Base-by-base conservation (phyloP, 345 rosid genomes). In the Salix exigua region DNA sequence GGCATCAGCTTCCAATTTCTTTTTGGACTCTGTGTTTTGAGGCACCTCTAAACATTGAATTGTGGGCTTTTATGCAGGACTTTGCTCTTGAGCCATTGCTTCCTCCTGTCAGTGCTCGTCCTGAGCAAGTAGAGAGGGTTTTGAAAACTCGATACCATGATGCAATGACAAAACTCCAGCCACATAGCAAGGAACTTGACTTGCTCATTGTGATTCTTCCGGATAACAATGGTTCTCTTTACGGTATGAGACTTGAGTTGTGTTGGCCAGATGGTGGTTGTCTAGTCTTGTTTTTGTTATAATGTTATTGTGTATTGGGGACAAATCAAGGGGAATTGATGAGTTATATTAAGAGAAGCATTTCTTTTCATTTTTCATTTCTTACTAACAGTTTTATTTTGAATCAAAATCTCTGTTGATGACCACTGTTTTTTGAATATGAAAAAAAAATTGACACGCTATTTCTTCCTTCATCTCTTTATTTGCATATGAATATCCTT, bases 221-320 rank as follows among this genome's bases (percentile, higher is more conserved):
- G 0, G 99, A 96, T 84, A 96, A 92, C 67, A 96, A 96, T 74
- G 99, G 99, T 46, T 92, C 99, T 60, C 93, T 96, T 63, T 96
- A 96, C 77, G 98, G 98, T 96, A 92, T 19, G 85, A 21, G 35
- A 53, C 38, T n/a, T 14, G 13, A 26, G 25, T 25, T 12, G 12
- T 6, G 31, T 62, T 9, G 6, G 6, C 35, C 14, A 10, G 4
- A 2, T 53, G 25, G 1, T 38, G 23, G 25, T 46, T 33, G 8
- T 19, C 7, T 17, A 6, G 19, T 53, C 66, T 64, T 31, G 13
- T 48, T 63, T n/a, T 12, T 2, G 2, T 6, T 25, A 62, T 10
- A 13, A 40, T 40, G 14, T 16, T 12, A 46, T 12, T 46, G 17
- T 46, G 14, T 46, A 46, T 46, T 14, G 4, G 18, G 50, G 50